These are phyloP conservation scores for Cyberlindnera bimundalis DNA, from an alignment of 805 yeast species.

Conservation along the genomic window DNA sequence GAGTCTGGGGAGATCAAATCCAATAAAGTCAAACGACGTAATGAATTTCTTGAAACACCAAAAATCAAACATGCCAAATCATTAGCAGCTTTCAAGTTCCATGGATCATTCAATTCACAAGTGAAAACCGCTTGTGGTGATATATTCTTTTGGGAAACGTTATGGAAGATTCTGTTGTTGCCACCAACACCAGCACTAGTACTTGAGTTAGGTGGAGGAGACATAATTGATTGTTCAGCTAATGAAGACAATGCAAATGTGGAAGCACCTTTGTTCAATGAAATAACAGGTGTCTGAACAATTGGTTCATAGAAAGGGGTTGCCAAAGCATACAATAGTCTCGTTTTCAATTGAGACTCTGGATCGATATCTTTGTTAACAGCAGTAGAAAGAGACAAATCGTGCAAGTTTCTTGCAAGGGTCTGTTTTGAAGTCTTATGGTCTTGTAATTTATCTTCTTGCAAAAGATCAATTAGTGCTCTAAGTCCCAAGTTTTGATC, in stretches of 20 bases:
- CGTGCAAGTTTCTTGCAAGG: conserved; percentile 52
- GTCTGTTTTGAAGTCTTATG: conserved; percentile 32
- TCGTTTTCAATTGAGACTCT: conserved; percentile 32
- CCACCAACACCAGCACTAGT: not conserved
- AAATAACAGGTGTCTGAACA: conserved; percentile 24
- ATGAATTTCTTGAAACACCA: conserved; percentile 67
- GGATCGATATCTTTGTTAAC: conserved; percentile 12
- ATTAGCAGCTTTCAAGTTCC: conserved; percentile 79
- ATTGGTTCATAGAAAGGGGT: conserved; percentile 49
- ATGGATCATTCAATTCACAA: conserved; percentile 68
- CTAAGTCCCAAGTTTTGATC: conserved; percentile 30
- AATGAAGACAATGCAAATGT: conserved; percentile 31
- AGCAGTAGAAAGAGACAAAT: conserved; percentile 47
- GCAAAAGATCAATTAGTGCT: conserved; percentile 47
- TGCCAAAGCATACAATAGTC: conserved; percentile 59
- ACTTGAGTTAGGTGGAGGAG: conserved; percentile 5
- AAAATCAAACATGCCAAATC: conserved; percentile 86
- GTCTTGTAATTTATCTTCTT: conserved; percentile 30
- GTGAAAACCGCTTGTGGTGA: conserved; percentile 85
- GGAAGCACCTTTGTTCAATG: conserved; percentile 27
- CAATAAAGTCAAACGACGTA: conserved; percentile 61
- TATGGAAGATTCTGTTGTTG: conserved; percentile 49
- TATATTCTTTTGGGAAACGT: conserved; percentile 66
- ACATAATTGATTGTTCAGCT: conserved; percentile 7
- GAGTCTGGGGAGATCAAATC: conserved; percentile 79